phyloP scores from a whole-genome alignment of 768 basidiomycete genomes.

The Mycena rebaudengoi region DNA sequence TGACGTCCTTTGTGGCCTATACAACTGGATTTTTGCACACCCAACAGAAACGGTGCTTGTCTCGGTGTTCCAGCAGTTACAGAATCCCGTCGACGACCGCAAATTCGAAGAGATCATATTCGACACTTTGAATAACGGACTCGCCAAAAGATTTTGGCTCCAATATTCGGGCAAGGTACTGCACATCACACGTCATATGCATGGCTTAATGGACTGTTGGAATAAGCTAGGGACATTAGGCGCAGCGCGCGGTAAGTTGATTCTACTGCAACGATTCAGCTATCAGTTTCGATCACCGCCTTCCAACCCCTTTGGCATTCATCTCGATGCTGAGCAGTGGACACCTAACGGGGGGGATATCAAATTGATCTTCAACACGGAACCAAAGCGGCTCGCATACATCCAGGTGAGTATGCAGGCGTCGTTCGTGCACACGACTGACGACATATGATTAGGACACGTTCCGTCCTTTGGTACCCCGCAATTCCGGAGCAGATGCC shows the following conservation, averaged over 20 bases:
- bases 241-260: constrained; percentile 22
- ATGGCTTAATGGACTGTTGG: not conserved
- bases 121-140: constrained; percentile 5
- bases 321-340: constrained; percentile 24
- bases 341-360: constrained; percentile 24
- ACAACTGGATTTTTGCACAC: constrained; percentile 22
- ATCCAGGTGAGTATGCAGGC: constrained; percentile 21
- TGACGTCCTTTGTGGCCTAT: constrained; percentile 27
- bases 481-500: constrained; percentile 16
- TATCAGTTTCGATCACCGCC: constrained; percentile 15
- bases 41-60: constrained; percentile 25
- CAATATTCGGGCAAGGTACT: not conserved
- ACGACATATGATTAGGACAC: constrained; percentile 13
- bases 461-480: constrained; percentile 20
- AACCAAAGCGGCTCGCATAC: constrained; percentile 17
- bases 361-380: constrained; percentile 16
- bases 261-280: constrained; percentile 25
- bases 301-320: constrained; percentile 17
- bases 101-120: constrained; percentile 21
- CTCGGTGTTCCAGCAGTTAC: constrained; percentile 24
- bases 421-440: not conserved
- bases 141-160: constrained; percentile 20
- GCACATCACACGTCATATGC: not conserved
- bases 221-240: constrained; percentile 20
- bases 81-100: constrained; percentile 16